Base-by-base conservation (phyloP, 108 stramenopile species). In the Fistulifera pelliculosa region DNA sequence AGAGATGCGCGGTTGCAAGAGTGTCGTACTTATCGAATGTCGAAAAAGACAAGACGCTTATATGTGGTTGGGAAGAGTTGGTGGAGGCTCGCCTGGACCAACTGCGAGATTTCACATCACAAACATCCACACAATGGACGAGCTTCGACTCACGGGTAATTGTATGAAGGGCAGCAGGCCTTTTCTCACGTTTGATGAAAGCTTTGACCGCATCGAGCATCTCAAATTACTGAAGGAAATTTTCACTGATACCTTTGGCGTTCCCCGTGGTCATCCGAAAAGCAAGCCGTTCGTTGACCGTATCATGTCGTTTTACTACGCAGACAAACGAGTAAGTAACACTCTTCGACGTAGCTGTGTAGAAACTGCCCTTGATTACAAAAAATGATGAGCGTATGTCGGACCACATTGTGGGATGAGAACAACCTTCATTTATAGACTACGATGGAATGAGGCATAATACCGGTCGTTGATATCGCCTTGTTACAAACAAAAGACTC, bases 101-200 rank as follows among this genome's bases (percentile, higher is more conserved):
- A 80, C 78, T 38, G 89, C 76, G 49, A 94, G 94, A 63, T 99
- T 99, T 61, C 95, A 94, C 57, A 75, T 99, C 1, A 71, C 88
- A 17, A 99, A 99, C 73, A 81, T 97, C 47, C 99, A 99, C 69
- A 99, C 99, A 41, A 97, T 99, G 97, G 99, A 99, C 73, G 99
- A 99, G 71, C 79, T 99, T 22, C 78, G 83, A 55, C 67, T 99
- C 24, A 97, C 97, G 18, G 99, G 99, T 10, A 99, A 99, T 65
- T 95, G 94, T 66, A 83, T 94, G 81, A 81, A 74, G 60, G 93
- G 97, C 8, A 93, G 94, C 49, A 90, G 99, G 49, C 97, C 99
- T 10, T 65, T 99, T 8, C 70, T 99, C 40, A 76, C 93, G 38
- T 99, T 99, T 67, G 96, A 96, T 68, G 70, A 70, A 18, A 60